Conservation (phyloP, 495 filamentous ascomycete genomes). For the Polyplosphaeria fusca region DNA sequence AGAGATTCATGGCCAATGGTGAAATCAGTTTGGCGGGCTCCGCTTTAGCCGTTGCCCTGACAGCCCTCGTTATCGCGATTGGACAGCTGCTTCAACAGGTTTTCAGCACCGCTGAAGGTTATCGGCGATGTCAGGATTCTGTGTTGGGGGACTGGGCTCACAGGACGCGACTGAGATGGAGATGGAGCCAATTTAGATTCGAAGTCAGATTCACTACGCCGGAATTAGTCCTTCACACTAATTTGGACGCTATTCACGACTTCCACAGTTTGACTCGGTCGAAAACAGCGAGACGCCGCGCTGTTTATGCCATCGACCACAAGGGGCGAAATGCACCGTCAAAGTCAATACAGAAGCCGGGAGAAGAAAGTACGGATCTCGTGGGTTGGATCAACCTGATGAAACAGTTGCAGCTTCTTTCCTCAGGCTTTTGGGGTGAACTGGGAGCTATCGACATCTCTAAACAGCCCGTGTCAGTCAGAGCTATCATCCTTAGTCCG, state of each 20-base stretch:
- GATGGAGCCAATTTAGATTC: slow-evolving; percentile 39
- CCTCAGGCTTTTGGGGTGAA: neutral
- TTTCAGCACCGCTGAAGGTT: slow-evolving; percentile 45
- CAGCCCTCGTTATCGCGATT: slow-evolving; percentile 39
- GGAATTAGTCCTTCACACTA: slow-evolving; percentile 17
- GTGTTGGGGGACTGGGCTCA: slow-evolving; percentile 40
- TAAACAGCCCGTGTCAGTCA: neutral
- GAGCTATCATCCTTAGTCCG: no score
- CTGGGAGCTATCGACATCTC: neutral
- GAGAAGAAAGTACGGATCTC: neutral
- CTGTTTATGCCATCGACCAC: neutral
- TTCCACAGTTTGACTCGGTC: neutral
- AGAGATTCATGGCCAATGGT: neutral
- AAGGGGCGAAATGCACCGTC: neutral
- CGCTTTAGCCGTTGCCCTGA: slow-evolving; percentile 40
- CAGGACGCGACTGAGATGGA: slow-evolving; percentile 30
- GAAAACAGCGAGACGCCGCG: neutral
- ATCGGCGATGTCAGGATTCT: slow-evolving; percentile 39
- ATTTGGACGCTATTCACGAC: no score
- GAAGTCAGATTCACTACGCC: slow-evolving; percentile 37
- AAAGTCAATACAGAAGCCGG: neutral
- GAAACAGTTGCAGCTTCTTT: neutral
- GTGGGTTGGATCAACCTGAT: neutral
- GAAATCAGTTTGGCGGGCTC: slow-evolving; percentile 4
- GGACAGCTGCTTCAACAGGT: slow-evolving; percentile 42